These are phyloP conservation scores for Leucosporidium scottii DNA, from an alignment of 768 basidiomycete genomes.

Conservation along the genomic window DNA sequence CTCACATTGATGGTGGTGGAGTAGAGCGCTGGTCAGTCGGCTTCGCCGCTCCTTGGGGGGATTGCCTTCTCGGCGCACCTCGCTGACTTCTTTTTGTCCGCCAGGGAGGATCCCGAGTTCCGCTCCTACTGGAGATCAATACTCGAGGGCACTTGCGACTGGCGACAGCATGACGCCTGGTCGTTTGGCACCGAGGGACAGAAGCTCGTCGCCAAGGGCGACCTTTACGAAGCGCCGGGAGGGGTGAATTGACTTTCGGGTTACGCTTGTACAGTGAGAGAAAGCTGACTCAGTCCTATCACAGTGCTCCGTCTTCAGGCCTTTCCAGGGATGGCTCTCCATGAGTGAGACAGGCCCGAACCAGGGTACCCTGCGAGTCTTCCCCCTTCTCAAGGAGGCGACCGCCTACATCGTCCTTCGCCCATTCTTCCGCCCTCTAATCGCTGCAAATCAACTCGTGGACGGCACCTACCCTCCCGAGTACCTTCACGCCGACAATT, in stretches of 20 bases:
- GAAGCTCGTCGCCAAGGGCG: slow-evolving; percentile 43
- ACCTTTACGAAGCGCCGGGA: slow-evolving; percentile 32
- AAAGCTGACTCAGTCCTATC: not conserved
- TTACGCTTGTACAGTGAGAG: slow-evolving; percentile 8
- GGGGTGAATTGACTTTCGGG: not conserved
- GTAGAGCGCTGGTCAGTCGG: slow-evolving; percentile 55
- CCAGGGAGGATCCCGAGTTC: slow-evolving; percentile 50
- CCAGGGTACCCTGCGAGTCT: slow-evolving; percentile 56
- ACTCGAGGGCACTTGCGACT: slow-evolving; percentile 50
- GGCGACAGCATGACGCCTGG: slow-evolving; percentile 53
- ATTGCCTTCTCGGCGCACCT: too few species aligned
- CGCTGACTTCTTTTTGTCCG: too few species aligned
- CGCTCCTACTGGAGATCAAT: slow-evolving; percentile 45
- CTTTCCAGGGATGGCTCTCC: slow-evolving; percentile 35
- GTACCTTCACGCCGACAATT: slow-evolving; percentile 50
- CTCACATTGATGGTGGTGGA: slow-evolving; percentile 56
- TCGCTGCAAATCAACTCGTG: slow-evolving; percentile 15
- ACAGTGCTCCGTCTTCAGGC: slow-evolving; percentile 44
- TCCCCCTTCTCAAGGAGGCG: slow-evolving; percentile 53
- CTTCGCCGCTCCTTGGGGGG: too few species aligned
- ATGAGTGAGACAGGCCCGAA: not conserved
- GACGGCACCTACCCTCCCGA: slow-evolving; percentile 13
- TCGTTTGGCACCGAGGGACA: not conserved
- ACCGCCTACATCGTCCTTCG: slow-evolving; percentile 59
- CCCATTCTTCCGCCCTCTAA: slow-evolving; percentile 55